These are phyloP conservation scores for Acacia acuminata DNA, from an alignment of 306 rosid species.

Conservation along the genomic window DNA sequence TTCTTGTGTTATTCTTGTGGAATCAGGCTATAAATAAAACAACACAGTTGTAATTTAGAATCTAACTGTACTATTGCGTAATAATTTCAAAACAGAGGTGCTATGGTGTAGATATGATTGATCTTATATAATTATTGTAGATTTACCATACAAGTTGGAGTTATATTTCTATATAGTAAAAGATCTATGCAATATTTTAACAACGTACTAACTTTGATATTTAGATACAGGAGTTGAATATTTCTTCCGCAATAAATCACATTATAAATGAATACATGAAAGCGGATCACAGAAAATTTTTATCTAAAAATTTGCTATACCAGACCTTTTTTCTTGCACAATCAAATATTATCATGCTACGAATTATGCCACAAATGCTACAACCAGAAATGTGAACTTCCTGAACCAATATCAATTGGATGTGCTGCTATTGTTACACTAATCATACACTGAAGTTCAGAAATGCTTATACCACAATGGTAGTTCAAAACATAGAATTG, in stretches of 20 bases:
- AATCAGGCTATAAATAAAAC: neutral
- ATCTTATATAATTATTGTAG: neutral
- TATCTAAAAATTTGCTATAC: neutral
- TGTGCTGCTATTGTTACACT: neutral
- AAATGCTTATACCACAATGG: neutral
- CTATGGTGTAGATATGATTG: neutral
- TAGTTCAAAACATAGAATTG: slow-evolving; percentile 3
- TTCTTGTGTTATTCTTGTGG: neutral
- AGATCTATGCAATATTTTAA: neutral
- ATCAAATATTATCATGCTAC: neutral
- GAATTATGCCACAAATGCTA: neutral
- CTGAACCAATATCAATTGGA: neutral
- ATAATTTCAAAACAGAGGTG: neutral
- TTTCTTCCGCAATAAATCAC: neutral
- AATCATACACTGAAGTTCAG: neutral
- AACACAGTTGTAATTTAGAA: neutral
- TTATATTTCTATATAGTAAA: no score
- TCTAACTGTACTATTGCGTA: neutral
- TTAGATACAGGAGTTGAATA: neutral
- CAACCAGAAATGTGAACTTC: neutral
- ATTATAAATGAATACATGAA: neutral
- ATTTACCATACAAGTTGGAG: neutral
- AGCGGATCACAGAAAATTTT: neutral
- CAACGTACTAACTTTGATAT: neutral
- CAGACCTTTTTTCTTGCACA: neutral